Base-by-base conservation (phyloP, 1,139 yeast genomes). In the Debaryomyces psychrophilus region DNA sequence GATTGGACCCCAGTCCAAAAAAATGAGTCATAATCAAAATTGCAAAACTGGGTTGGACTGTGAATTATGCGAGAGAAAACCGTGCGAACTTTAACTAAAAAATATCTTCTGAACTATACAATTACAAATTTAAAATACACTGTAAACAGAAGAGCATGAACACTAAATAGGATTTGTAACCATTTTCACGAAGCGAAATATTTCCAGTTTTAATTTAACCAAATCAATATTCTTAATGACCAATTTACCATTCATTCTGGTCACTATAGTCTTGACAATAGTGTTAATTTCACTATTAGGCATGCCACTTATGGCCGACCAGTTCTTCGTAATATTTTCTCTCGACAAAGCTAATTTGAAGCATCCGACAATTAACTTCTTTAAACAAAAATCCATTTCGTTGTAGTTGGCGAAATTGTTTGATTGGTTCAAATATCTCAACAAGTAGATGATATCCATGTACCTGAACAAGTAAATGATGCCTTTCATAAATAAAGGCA, bases 361-460 rank as follows among this genome's bases (percentile, higher is more conserved):
- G 57, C 80, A 74, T 1, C 79, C 80, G 31, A 74, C 62, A 44
- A 75, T 69, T 50, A 75, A 69, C 53, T 73, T 71, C 55, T 69
- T 70, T 48, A 75, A 64, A 36, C 69, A 71, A 55, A 70, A 74
- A 38, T 75, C 79, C 80, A 75, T 75, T 35, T 70, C 77, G 50
- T 67, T 69, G 51, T 68, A 71, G 50, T 68, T 68, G 27, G 72
- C 73, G 52, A 67, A 71, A 52, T 76, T 76, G 53, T 76, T 76
- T 34, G 77, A 70, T 54, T 76, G 81, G 53, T 76, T 76, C 50
- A 76, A 68, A 53, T 76, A 76, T 43, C 81, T 59, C 52, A 76
- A 67, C 47, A 76, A 65, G 55, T 75, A 76, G 43, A 76, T 71
- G 33, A 75, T 72, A 54, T 76, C 79, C 79, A 76, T 76, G 54